Base-by-base conservation (phyloP, 1,139 yeast genomes). In the Kazachstania sp. region DNA sequence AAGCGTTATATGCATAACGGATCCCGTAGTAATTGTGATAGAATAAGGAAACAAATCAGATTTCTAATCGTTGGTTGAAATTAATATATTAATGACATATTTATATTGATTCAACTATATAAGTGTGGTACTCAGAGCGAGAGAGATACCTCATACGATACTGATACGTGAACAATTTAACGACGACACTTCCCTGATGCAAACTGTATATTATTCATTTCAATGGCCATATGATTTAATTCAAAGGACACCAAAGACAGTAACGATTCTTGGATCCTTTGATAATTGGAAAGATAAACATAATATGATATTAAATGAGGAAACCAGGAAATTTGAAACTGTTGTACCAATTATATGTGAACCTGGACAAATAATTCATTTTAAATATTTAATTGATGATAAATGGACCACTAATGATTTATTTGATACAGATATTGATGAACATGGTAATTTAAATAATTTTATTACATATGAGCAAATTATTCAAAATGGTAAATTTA, bases 341-440 rank as follows among this genome's bases (percentile, higher is more conserved):
- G 73, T 79, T 2, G 73, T 82, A 45, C 54, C 90, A 80, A 46
- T 72, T 74, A 50, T 61, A 58, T 44, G 56, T 29, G 55, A 57
- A n/a, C 11, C 32, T 9, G 77, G 71, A 31, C 74, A 69, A 54
- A 7, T 23, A 9, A 57, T 80, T 23, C 66, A 72, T 46, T 84
- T 81, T 71, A 84, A 85, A 68, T 85, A 79, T 61, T 77, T 85
- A 48, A 86, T 84, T 44, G 90, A 85, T 60, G 90, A 83, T 36
- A 75, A 76, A 18, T 85, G 94, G 94, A 58, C 62, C 34, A 72
- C 77, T 19, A 75, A 77, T 47, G 61, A 68, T 3, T 60, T 67
- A 15, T 80, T 75, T 57, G 70, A 70, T 50, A 64, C 71, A 38
- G 59, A 51, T 19, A 68, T 70, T 50, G 68, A 69, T 23, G 81